phyloP scores from a whole-genome alignment of 1,139 yeast genomes.

The Candida gigantensis region DNA sequence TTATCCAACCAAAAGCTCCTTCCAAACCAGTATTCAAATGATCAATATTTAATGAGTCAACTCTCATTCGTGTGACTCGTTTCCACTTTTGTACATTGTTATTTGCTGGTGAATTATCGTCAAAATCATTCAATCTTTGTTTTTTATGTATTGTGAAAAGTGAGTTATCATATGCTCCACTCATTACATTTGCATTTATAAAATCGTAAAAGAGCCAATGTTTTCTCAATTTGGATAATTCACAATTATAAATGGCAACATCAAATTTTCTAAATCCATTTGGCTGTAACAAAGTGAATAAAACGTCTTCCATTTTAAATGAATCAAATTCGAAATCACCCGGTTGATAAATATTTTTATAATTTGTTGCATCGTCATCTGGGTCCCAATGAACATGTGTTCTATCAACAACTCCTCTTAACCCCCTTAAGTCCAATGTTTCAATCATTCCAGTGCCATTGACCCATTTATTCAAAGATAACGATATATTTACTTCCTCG shows the following conservation, averaged over 20 bases:
- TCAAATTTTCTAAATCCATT: conserved; percentile 77
- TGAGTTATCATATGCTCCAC: conserved; percentile 92
- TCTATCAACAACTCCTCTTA: conserved; percentile 90
- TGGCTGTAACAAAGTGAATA: conserved; percentile 83
- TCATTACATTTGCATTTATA: conserved; percentile 78
- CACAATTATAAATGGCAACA: conserved; percentile 84
- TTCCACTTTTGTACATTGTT: conserved; percentile 40
- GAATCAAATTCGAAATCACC: conserved; percentile 93
- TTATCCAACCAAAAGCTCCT: conserved; percentile 98
- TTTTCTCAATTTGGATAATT: conserved; percentile 73
- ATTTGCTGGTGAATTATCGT: conserved; percentile 1
- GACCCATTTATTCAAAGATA: conserved; percentile 84
- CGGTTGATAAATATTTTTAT: conserved; percentile 69
- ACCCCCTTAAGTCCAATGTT: conserved; percentile 78
- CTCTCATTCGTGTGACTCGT: conserved; percentile 74
- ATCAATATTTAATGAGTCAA: conserved; percentile 82
- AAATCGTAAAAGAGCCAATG: conserved; percentile 93
- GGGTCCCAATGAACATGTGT: conserved; percentile 84
- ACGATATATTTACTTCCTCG: conserved; percentile 78
- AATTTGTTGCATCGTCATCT: conserved; percentile 79
- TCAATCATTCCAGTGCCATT: conserved; percentile 87
- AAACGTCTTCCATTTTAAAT: conserved; percentile 79
- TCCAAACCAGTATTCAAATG: conserved; percentile 86
- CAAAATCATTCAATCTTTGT: conserved; percentile 53
- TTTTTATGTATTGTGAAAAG: conserved; percentile 86